These are phyloP conservation scores for Stellera chamaejasme DNA, from an alignment of 345 rosid species.

Conservation along the genomic window DNA sequence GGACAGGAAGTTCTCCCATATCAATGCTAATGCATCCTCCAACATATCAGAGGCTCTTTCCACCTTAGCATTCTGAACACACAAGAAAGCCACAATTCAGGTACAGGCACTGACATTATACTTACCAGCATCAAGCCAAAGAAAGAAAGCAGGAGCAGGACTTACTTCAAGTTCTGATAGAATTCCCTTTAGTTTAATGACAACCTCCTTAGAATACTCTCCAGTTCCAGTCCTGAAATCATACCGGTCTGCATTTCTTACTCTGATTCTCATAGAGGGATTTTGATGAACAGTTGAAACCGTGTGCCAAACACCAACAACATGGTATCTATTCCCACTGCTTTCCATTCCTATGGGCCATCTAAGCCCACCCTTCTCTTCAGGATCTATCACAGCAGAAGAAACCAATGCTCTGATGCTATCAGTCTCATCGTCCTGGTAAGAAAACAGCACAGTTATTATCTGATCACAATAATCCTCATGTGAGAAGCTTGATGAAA, in stretches of 20 bases:
- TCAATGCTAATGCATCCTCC: slow-evolving; percentile 26
- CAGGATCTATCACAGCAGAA: slow-evolving; percentile 46
- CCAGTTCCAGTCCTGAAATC: slow-evolving; percentile 36
- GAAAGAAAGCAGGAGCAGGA: slow-evolving; percentile 1
- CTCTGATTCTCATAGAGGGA: slow-evolving; percentile 35
- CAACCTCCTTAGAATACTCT: slow-evolving; percentile 27
- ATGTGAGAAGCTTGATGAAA: background rate
- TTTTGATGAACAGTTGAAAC: slow-evolving; percentile 24
- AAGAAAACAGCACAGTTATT: background rate
- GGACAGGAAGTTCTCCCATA: slow-evolving; percentile 32
- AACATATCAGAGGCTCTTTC: slow-evolving; percentile 21
- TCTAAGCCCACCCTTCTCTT: slow-evolving; percentile 60
- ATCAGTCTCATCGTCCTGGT: slow-evolving; percentile 55
- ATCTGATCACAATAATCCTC: background rate
- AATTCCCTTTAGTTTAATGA: slow-evolving; percentile 41
- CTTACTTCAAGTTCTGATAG: slow-evolving; percentile 26
- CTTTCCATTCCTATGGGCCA: slow-evolving; percentile 45
- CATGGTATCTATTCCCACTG: slow-evolving; percentile 31
- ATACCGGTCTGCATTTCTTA: slow-evolving; percentile 50
- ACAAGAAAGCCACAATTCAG: background rate
- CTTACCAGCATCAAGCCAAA: background rate
- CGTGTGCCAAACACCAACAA: slow-evolving; percentile 43
- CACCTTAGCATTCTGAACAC: slow-evolving; percentile 24
- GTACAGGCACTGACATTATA: background rate
- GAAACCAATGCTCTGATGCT: slow-evolving; percentile 33